Evolutionary conservation across 495 filamentous ascomycete genomes (phyloP), one percentile per base, ranked within the genome.

Genomic region (Trichodelitschia bisporula): DNA sequence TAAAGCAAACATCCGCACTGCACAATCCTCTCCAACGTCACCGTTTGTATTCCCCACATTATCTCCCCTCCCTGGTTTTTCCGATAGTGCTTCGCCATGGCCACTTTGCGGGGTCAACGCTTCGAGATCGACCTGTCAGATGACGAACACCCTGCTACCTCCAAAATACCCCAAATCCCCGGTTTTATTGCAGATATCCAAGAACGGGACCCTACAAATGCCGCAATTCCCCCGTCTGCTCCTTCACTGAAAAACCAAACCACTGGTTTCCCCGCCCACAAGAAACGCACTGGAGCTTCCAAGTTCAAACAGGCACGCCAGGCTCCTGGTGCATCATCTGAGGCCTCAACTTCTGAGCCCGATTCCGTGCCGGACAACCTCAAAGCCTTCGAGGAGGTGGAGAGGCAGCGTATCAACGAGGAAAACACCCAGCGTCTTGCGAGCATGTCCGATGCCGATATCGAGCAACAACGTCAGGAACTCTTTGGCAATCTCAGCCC

Each of bases 261-360:
- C 3, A 69, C 60, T n/a, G 86, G 84, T 1, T 95, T 93, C 37
- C 86, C 86, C 16, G 65, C 64, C 26, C 83, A 76, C 53, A 83
- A 74, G 43, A 83, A 73, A 42, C 70, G 84, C 24, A 53, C 50
- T n/a, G 56, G 61, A 24, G 42, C 56, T 0, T 89, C 79, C 4
- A 62, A 70, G 18, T 91, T 91, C 59, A 82, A 77, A 40, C 68
- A 77, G 43, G 66, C 4, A 5, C 14, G 12, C 11, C 5, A 12
- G 16, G 12, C 34, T 6, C n/a, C n/a, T n/a, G n/a, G n/a, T n/a
- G n/a, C n/a, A n/a, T n/a, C n/a, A n/a, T n/a, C n/a, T n/a, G n/a
- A n/a, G n/a, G n/a, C n/a, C n/a, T n/a, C n/a, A n/a, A n/a, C n/a
- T n/a, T n/a, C n/a, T n/a, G n/a, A n/a, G n/a, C n/a, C n/a, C n/a